These are phyloP conservation scores for Fusarium buharicum DNA, from an alignment of 2,329 filamentous ascomycete genomes.

Conservation along the genomic window DNA sequence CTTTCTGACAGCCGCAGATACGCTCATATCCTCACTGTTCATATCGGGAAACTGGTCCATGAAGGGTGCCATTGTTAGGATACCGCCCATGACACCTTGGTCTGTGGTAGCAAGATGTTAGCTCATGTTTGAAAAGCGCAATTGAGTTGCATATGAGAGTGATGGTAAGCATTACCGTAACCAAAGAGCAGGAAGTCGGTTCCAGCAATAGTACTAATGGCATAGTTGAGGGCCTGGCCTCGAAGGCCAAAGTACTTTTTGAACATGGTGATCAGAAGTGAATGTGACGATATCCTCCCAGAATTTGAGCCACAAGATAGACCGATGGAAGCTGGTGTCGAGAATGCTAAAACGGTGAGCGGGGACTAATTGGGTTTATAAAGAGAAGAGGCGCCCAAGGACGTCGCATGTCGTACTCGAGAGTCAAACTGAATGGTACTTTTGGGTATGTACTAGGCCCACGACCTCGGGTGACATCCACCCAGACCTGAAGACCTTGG, in stretches of 20 bases:
- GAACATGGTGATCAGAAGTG: constrained; percentile 40
- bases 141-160: background rate
- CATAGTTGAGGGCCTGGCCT: constrained; percentile 73
- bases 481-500: constrained; percentile 20
- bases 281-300: background rate
- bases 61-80: constrained; percentile 74
- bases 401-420: constrained; percentile 21
- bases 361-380: constrained; percentile 32
- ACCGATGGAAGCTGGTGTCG: constrained; percentile 2
- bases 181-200: constrained; percentile 75
- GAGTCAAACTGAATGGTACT: constrained; percentile 32
- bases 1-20: constrained; percentile 49
- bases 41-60: constrained; percentile 66
- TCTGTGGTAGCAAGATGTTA: constrained; percentile 57
- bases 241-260: constrained; percentile 71
- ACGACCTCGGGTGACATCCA: constrained; percentile 25
- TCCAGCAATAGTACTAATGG: constrained; percentile 76
- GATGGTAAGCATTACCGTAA: constrained; percentile 56
- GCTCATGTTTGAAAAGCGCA: background rate
- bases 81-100: constrained; percentile 79
- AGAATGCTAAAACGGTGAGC: constrained; percentile 1
- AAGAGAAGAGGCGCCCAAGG: constrained; percentile 20
- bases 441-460: constrained; percentile 15
- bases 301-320: constrained; percentile 1
- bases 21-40: constrained; percentile 56